phyloP scores from a whole-genome alignment of 495 filamentous ascomycete genomes.

The Aspergillus mulundensis region DNA sequence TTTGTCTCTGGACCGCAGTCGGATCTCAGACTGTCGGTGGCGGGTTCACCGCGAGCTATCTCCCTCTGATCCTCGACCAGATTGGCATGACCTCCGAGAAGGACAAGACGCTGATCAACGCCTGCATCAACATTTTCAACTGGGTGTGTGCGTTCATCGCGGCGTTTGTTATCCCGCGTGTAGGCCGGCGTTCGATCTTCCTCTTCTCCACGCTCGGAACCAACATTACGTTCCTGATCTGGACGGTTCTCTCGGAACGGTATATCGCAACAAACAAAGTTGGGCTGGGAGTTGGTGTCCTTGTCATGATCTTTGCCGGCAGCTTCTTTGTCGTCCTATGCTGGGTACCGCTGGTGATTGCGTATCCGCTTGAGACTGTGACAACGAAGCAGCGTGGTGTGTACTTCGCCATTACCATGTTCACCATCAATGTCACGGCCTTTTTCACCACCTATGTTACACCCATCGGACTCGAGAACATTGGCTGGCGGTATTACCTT shows the following conservation, averaged over 20 bases:
- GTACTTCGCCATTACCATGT: neutral
- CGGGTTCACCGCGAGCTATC: too few species aligned
- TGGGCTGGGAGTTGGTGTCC: neutral
- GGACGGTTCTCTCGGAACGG: slow-evolving; percentile 6
- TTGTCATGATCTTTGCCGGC: slow-evolving; percentile 2
- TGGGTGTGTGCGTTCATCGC: neutral
- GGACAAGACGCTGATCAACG: neutral
- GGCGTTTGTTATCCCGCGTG: slow-evolving; percentile 1
- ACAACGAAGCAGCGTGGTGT: too few species aligned
- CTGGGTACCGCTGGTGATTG: neutral
- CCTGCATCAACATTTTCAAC: slow-evolving; percentile 1
- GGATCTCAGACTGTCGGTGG: neutral
- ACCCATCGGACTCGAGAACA: neutral
- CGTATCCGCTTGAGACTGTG: neutral
- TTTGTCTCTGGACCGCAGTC: neutral
- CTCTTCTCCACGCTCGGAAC: slow-evolving; percentile 4
- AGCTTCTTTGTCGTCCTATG: neutral
- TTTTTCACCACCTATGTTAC: neutral
- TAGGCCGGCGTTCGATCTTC: slow-evolving; percentile 2
- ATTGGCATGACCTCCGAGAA: too few species aligned
- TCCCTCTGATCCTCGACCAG: too few species aligned
- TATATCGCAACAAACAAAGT: neutral
- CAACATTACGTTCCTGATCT: neutral
- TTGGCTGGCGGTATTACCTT: neutral
- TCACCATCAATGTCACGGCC: neutral